Conservation (phyloP, 2,329 filamentous ascomycete species). For the Phialophora chinensis region DNA sequence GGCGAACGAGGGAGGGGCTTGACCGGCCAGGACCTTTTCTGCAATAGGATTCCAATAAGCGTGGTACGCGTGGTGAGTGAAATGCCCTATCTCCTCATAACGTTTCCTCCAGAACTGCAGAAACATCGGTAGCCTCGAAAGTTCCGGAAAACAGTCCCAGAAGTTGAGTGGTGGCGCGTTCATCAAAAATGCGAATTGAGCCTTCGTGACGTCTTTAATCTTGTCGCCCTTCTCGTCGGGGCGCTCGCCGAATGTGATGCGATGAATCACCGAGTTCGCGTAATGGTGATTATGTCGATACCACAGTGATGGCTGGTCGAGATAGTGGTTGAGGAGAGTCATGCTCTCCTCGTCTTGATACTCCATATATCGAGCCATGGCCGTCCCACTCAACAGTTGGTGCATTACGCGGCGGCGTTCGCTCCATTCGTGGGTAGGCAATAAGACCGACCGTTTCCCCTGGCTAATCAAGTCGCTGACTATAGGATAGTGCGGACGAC, state of each 20-base stretch:
- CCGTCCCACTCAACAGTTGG: slow-evolving; percentile 46
- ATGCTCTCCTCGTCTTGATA: slow-evolving; percentile 49
- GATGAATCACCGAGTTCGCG: slow-evolving; percentile 47
- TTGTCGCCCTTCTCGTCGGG: slow-evolving; percentile 43
- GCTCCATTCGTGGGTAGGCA: slow-evolving; percentile 45
- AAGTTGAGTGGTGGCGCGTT: slow-evolving; percentile 40
- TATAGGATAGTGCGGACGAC: slow-evolving; percentile 45
- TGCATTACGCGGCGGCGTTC: slow-evolving; percentile 51
- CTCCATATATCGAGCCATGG: slow-evolving; percentile 44
- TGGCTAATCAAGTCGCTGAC: slow-evolving; percentile 48
- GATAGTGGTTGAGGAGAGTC: slow-evolving; percentile 47
- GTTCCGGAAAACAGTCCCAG: slow-evolving; percentile 49
- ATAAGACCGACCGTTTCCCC: slow-evolving; percentile 44
- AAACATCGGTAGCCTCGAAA: slow-evolving; percentile 42
- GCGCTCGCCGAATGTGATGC: slow-evolving; percentile 46
- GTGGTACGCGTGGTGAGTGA: slow-evolving; percentile 45
- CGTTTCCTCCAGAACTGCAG: slow-evolving; percentile 46
- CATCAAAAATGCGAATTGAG: slow-evolving; percentile 46
- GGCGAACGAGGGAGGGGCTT: slow-evolving; percentile 46
- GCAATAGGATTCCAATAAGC: slow-evolving; percentile 46
- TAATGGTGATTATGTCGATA: slow-evolving; percentile 51
- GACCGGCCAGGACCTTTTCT: slow-evolving; percentile 40
- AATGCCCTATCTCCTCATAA: slow-evolving; percentile 45
- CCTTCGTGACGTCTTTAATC: slow-evolving; percentile 46
- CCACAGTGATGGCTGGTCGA: slow-evolving; percentile 46